Base-by-base conservation (phyloP, 2,329 filamentous ascomycete species). In the Sporothrix phasma region DNA sequence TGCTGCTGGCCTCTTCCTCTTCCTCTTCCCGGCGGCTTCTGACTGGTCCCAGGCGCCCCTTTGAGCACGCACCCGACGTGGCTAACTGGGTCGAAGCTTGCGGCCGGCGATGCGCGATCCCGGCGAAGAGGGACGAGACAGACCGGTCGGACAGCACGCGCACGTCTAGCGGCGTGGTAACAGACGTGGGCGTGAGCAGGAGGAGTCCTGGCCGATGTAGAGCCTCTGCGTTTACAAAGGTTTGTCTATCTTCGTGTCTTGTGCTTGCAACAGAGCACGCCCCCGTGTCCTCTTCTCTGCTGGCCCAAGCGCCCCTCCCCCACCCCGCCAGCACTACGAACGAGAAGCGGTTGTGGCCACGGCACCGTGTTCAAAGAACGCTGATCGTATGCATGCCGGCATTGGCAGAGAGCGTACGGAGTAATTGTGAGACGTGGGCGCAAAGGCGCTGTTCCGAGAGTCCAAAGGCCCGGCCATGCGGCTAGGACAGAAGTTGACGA, bases 101-200 rank as follows among this genome's bases (percentile, higher is more conserved):
- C 22, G 39, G 61, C 49, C 61, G 39, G 49, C 37, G 49, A 63
- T 45, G 41, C 31, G 17, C 13, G 39, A 45, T 29, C n/a, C 61
- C 51, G 41, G 51, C 43, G 51, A 49, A 17, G 46, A 62, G 46
- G 47, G 31, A 45, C 58, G 58, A 61, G n/a, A 26, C 58, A 59
- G 37, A 22, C 19, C 37, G 37, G 37, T 19, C 11, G 26, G 39
- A 46, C 37, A 60, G 58, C 29, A 61, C 49, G 47, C 61, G 47
- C 37, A 54, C 47, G 47, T 62, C 24, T 62, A 46, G 59, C 45
- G 29, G 59, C 59, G 26, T 60, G 37, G 22, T 10, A 43, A 43
- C 29, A 29, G 22, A 15, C 54, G 37, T 29, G 39, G 54, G 54
- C 8, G 37, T 43, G 54, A 29, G n/a, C 31, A 54, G n/a, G 29